Base-by-base conservation (phyloP, 1,284 basidiomycete genomes). In the Ganoderma lingzhi region DNA sequence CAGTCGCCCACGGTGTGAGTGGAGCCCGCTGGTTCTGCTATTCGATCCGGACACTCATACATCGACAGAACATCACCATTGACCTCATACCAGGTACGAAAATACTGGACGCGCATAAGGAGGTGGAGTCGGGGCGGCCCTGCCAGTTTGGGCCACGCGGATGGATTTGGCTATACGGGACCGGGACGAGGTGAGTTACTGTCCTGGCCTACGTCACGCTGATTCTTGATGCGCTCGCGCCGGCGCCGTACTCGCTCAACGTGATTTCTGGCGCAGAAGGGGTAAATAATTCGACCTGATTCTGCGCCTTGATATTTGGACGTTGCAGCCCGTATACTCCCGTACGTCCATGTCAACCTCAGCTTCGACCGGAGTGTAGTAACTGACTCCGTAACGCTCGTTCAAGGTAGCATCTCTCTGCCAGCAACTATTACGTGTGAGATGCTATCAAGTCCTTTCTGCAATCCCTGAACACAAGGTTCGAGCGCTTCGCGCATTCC, bases 381-480 rank as follows among this genome's bases (percentile, higher is more conserved):
- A 61, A 41, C 59, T 59, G 56, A 37, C 56, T 9, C 35, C 62
- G 62, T 63, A 41, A 41, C 51, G 48, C 17, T 44, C 58, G 42
- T 14, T 32, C 42, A 58, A 60, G 69, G 61, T 41, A 30, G 60
- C 19, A 45, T 62, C 23, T 30, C 51, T 42, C 56, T n/a, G 55
- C 65, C 55, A 59, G 30, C 35, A 41, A 63, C 62, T 59, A 71
- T 73, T 73, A 73, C 71, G 71, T 73, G 65, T 70, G 61, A 58
- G 44, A 45, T 60, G 67, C 58, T 69, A 71, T 73, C 69, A 67
- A 39, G 64, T 58, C 41, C 41, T 66, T 48, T 62, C 66, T 68
- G 65, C 69, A 53, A 61, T 65, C 56, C 61, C 65, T 60, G 69
- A 66, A 66, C 67, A 59, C 65, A 71, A 67, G 51, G 41, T 53